Evolutionary conservation across 169 alveolate species (phyloP), one percentile per base, ranked within the genome.

Genomic region (Besnoitia besnoiti): DNA sequence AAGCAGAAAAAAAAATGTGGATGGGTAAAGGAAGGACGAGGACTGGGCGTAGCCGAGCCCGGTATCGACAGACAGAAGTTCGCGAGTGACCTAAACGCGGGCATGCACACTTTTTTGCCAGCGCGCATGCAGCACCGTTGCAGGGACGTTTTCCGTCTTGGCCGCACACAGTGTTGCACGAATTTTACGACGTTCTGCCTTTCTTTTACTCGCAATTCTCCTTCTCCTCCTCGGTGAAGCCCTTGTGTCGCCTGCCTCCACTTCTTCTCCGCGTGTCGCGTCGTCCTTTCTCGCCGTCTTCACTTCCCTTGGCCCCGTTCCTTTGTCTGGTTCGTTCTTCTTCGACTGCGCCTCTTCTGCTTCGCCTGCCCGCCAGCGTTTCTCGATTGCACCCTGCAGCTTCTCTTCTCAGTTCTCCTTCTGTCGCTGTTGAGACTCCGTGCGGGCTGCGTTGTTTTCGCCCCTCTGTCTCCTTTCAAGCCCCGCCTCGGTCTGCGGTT

Each of bases 231-330:
- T 51, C 67, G 67, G n/a, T 51, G 67, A 16, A 51, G 67, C 24
- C 67, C 24, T 51, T 24, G 14, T 51, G n/a, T 51, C 67, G 24
- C 24, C 14, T 51, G n/a, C 24, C 24, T 24, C 24, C 24, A 16
- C 67, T 51, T 51, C 67, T 73, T n/a, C 82, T 73, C 82, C n/a
- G 82, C 19, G 42, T 62, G 35, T 62, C 79, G 7, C 79, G 7
- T 24, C 14, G 5, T 62, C 79, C n/a, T 24, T 62, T 62, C 79
- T 62, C 79, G 42, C 79, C 2, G 8, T 73, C 47, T 73, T 73
- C 46, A 16, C 82, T 10, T n/a, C 46, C 82, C 3, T 19, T 8
- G 16, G 3, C n/a, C 46, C 46, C 24, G n/a, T 30, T 42, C 16
- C 46, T 37, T 5, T 27, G 35, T 77, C 87, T 77, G 5, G 59